These are phyloP conservation scores for Wallacemonas sp. DNA, from an alignment of 208 protist genomes.

Conservation along the genomic window DNA sequence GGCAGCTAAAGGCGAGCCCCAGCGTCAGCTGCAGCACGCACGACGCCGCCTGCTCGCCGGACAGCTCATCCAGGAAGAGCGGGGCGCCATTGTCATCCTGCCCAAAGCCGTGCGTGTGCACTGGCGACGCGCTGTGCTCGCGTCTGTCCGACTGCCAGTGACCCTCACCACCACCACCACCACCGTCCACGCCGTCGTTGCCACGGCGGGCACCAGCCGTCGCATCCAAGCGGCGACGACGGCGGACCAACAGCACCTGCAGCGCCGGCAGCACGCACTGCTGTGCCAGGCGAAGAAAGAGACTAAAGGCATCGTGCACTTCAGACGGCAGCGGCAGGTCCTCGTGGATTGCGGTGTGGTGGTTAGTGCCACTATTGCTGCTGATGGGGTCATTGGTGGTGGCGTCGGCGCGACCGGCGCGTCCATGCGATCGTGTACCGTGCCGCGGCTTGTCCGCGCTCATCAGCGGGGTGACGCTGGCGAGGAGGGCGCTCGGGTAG, in stretches of 20 bases:
- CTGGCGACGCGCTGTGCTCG: neutral
- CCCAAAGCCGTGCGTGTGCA: conserved; percentile 3
- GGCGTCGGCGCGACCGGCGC: neutral
- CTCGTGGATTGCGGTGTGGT: neutral
- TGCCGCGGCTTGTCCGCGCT: no score
- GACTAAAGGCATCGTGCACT: conserved; percentile 16
- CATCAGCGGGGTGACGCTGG: neutral
- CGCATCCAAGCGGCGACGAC: conserved; percentile 1
- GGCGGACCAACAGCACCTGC: neutral
- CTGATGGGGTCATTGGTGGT: neutral
- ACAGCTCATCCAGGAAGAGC: conserved; percentile 8
- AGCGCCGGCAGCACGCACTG: conserved; percentile 11
- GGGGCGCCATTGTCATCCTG: conserved; percentile 8
- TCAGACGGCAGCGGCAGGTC: conserved; percentile 17
- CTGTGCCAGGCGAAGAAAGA: conserved; percentile 12
- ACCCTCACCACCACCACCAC: no score
- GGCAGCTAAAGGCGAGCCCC: conserved; percentile 70
- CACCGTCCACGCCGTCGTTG: no score
- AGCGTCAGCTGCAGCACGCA: conserved; percentile 52
- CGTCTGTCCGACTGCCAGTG: no score
- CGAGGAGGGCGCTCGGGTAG: neutral
- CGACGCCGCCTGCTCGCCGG: conserved; percentile 35
- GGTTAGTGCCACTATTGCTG: no score
- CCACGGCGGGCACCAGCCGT: no score
- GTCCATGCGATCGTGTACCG: conserved; percentile 1